Conservation (phyloP, 139 green algal genomes). For the Chlamydomonas schloesseri region DNA sequence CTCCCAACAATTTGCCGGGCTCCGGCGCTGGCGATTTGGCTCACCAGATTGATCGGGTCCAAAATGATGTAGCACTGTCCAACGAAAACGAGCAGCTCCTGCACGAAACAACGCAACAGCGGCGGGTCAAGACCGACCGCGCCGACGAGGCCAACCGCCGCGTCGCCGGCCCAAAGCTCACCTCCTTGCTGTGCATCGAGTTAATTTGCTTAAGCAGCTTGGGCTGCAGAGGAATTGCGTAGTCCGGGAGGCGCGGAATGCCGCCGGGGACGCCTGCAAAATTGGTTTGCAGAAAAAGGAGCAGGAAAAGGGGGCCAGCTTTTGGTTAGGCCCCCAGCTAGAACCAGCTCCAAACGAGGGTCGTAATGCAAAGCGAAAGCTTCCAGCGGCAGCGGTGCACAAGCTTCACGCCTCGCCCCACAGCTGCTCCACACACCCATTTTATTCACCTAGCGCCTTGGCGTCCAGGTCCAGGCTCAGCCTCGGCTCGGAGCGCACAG, state of each 20-base stretch:
- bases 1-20: no score
- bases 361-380: no score
- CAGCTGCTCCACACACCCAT: no score
- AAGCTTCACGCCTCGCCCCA: no score
- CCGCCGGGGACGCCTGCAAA: neutral
- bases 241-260: slow-evolving; percentile 30
- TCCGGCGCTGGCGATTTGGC: no score
- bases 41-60: slow-evolving; percentile 67
- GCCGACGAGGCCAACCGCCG: slow-evolving; percentile 18
- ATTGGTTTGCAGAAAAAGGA: no score
- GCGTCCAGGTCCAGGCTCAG: neutral
- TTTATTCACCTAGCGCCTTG: no score
- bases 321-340: neutral
- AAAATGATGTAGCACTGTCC: slow-evolving; percentile 50
- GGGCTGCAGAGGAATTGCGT: slow-evolving; percentile 57
- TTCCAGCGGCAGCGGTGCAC: no score
- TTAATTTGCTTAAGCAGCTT: slow-evolving; percentile 64
- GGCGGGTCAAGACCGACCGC: no score
- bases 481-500: slow-evolving; percentile 12
- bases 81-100: slow-evolving; percentile 64
- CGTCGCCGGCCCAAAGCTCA: neutral
- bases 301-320: neutral
- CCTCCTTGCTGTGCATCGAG: slow-evolving; percentile 62
- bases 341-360: no score
- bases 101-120: neutral